Conservation (phyloP, 228 moss, liverwort and hornwort genomes). For the Sphagnum magellanicum region DNA sequence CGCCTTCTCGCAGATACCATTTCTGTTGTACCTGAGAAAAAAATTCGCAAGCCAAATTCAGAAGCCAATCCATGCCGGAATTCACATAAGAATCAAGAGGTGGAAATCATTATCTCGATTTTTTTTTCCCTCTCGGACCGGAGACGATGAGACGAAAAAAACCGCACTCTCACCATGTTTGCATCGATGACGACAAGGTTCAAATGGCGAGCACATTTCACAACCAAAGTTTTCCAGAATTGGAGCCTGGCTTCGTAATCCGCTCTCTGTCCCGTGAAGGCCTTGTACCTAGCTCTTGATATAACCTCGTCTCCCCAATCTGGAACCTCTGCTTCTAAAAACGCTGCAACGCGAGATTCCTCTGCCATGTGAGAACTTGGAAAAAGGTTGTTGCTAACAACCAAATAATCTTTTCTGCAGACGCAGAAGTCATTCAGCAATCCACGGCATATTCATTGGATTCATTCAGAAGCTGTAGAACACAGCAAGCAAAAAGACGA, state of each 20-base stretch:
- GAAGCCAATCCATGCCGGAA: too few relatives aligned
- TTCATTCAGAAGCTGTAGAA: too few relatives aligned
- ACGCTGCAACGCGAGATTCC: constrained; percentile 40
- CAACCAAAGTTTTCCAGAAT: constrained; percentile 71
- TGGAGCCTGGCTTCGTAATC: constrained; percentile 79
- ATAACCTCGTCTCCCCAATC: constrained; percentile 84
- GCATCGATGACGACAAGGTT: constrained; percentile 63
- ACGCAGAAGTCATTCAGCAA: too few relatives aligned
- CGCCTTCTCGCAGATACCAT: constrained; percentile 88
- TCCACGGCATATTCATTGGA: too few relatives aligned
- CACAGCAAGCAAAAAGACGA: too few relatives aligned
- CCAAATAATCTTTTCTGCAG: too few relatives aligned
- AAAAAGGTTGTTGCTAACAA: too few relatives aligned
- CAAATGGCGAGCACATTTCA: constrained; percentile 62
- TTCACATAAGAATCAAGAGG: too few relatives aligned
- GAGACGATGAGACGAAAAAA: too few relatives aligned
- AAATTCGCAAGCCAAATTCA: neutral
- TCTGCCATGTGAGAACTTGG: constrained; percentile 16
- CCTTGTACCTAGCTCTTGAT: constrained; percentile 73
- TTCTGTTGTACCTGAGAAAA: constrained; percentile 69
- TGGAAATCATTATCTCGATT: too few relatives aligned
- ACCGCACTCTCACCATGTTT: constrained; percentile 22
- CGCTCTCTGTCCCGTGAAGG: constrained; percentile 73
- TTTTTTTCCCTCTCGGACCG: too few relatives aligned
- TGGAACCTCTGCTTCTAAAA: constrained; percentile 55